A percentile compares a stretch with the other conserved stretches of the same genome.
phyloP scores from a whole-genome alignment of 345 rosid species.

The Salix caprea region DNA sequence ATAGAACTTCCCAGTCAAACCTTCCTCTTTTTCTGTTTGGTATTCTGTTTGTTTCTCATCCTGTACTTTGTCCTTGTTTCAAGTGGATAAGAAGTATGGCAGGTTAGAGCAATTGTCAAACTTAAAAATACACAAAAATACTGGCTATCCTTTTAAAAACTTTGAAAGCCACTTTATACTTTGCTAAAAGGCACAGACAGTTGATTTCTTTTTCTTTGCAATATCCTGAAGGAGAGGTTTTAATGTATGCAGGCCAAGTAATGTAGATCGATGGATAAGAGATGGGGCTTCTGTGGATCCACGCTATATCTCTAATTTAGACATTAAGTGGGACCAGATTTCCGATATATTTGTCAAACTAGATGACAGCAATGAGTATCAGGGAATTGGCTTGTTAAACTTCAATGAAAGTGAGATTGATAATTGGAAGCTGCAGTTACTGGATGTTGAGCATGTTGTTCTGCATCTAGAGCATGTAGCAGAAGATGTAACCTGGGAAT shows the following conservation, averaged over 20 bases:
- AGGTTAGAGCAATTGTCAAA: background rate
- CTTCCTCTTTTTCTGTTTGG: background rate
- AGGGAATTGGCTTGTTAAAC: slow-evolving; percentile 71
- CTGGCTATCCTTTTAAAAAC: background rate
- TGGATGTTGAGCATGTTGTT: slow-evolving; percentile 56
- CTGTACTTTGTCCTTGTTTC: background rate
- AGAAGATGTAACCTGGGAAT: slow-evolving; percentile 64
- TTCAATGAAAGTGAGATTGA: slow-evolving; percentile 56
- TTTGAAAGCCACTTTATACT: background rate
- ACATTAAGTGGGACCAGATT: slow-evolving; percentile 61
- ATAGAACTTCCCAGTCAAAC: background rate
- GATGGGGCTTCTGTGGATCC: slow-evolving; percentile 38
- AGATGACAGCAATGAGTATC: slow-evolving; percentile 42
- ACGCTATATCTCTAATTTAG: slow-evolving; percentile 52
- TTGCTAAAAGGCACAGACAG: background rate
- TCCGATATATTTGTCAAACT: slow-evolving; percentile 47
- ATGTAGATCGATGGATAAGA: slow-evolving; percentile 48
- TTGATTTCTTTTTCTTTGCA: background rate
- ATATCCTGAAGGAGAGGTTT: slow-evolving; percentile 15
- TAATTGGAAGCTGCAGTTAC: slow-evolving; percentile 49
- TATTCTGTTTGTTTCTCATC: no score
- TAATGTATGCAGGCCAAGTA: slow-evolving; percentile 29
- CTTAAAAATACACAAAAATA: background rate
- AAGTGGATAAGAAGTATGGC: background rate
- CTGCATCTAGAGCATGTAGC: slow-evolving; percentile 44